Conservation (phyloP, 2,329 filamentous ascomycete genomes). For the Fusarium sp. region DNA sequence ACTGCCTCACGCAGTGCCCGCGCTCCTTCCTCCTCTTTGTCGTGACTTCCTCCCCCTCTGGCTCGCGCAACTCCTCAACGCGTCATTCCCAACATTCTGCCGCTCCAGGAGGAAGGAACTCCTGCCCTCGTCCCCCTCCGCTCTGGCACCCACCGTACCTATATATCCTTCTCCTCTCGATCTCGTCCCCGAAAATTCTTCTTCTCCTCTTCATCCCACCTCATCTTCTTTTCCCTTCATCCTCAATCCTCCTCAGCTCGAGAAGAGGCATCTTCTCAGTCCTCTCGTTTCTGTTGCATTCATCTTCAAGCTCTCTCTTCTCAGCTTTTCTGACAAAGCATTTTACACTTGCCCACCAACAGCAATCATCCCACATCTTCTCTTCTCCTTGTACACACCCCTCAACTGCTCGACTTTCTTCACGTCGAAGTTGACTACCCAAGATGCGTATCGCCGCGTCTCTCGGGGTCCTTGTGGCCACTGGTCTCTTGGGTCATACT, state of each 20-base stretch:
- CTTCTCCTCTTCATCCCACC: constrained; percentile 18
- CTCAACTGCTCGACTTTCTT: not conserved
- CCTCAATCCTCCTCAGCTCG: constrained; percentile 17
- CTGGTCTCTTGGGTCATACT: constrained; percentile 46
- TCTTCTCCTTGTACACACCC: not conserved
- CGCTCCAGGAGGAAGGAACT: constrained; percentile 30
- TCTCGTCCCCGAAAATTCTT: constrained; percentile 1
- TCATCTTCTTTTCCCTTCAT: constrained; percentile 21
- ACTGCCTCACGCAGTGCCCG: not conserved
- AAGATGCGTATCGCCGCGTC: constrained; percentile 51
- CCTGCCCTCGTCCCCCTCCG: constrained; percentile 7
- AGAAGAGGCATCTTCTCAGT: constrained; percentile 23
- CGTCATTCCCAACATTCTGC: constrained; percentile 30
- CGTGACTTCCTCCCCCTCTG: constrained; percentile 15
- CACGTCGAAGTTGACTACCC: constrained; percentile 12
- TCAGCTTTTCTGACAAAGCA: constrained; percentile 5
- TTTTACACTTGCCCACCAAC: constrained; percentile 8
- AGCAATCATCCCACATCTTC: not conserved
- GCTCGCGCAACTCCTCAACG: constrained; percentile 6
- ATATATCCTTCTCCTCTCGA: constrained; percentile 10
- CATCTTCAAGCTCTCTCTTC: constrained; percentile 19
- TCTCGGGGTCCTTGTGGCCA: constrained; percentile 48
- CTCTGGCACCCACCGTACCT: not conserved
- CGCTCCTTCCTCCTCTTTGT: constrained; percentile 18
- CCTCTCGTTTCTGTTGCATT: constrained; percentile 22